Base-by-base conservation (phyloP, 1,284 basidiomycete genomes). In the Kalmanozyma brasiliensis region DNA sequence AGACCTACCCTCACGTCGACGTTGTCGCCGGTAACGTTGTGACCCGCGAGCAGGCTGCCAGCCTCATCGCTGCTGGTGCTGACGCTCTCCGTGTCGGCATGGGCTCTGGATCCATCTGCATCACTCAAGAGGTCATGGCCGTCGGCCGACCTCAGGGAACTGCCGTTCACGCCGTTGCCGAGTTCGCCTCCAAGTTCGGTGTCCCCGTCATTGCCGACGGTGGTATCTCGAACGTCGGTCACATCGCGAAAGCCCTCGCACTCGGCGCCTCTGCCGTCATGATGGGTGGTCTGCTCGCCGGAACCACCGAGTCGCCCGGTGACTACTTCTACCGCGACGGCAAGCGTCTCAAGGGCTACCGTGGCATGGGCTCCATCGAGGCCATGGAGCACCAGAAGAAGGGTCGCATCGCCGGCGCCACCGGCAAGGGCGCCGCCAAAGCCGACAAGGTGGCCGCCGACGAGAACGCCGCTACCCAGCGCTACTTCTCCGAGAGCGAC, bases 41-140 rank as follows among this genome's bases (percentile, higher is more conserved):
- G 59, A 98, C 94, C 8, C 90, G 96, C 59, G 95, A 97, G 82
- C 95, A 98, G 83, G 95, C 95, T 4, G 95, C 96, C 16, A 89
- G 87, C 53, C 89, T 99, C 60, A 98, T 99, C 73, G 89, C 87
- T 20, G 95, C 93, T 7, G 96, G 95, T 58, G 95, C 94, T 8
- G 95, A 99, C 77, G 95, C 87, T 35, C 87, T 98, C 10, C 91
- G 93, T 43, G 87, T 99, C 38, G 96, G 95, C 51, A 99, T 99
- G 95, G 95, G 95, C 47, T 93, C 90, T 14, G 95, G 95, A 17
- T 96, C 93, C 11, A 99, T 99, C 81, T 99, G 95, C 83, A 98
- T 98, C 84, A 99, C 95, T 5, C 95, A 99, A 84, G 95, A 99
- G 83, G 92, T 99, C 77, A 98, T 98, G 92, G 95, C 96, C n/a